Conservation (phyloP, 2,329 filamentous ascomycete genomes). For the Colletotrichum filicis region DNA sequence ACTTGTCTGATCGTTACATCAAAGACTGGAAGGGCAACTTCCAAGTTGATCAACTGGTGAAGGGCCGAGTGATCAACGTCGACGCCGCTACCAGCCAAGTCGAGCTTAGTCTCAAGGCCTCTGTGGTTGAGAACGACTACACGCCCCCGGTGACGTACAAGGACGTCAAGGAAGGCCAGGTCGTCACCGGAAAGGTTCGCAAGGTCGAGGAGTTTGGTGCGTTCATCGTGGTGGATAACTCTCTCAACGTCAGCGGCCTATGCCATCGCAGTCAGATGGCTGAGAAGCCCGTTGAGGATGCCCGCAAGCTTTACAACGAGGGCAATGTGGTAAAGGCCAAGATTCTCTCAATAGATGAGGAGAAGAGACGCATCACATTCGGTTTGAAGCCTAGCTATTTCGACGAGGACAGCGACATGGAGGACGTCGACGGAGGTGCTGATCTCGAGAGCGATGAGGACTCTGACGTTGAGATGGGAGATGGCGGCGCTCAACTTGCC, state of each 20-base stretch:
- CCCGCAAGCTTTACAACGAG: slow-evolving; percentile 88
- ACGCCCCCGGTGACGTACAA: slow-evolving; percentile 76
- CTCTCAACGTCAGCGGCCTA: slow-evolving; percentile 88
- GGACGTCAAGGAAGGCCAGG: slow-evolving; percentile 83
- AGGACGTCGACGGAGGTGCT: slow-evolving; percentile 57
- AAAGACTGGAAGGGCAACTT: slow-evolving; percentile 97
- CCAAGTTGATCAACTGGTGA: slow-evolving; percentile 89
- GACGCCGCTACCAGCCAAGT: slow-evolving; percentile 77
- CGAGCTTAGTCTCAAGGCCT: slow-evolving; percentile 89
- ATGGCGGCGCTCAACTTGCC: slow-evolving; percentile 54
- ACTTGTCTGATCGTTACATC: slow-evolving; percentile 89
- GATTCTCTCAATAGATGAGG: slow-evolving; percentile 79
- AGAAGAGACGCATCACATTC: slow-evolving; percentile 85
- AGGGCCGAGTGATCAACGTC: slow-evolving; percentile 82
- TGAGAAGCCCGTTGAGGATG: slow-evolving; percentile 82
- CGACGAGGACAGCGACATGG: slow-evolving; percentile 66
- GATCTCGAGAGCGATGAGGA: slow-evolving; percentile 55
- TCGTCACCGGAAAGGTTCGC: slow-evolving; percentile 89
- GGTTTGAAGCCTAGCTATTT: slow-evolving; percentile 95
- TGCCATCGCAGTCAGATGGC: slow-evolving; percentile 95
- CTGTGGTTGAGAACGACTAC: slow-evolving; percentile 83
- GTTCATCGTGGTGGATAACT: slow-evolving; percentile 90
- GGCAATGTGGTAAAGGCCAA: slow-evolving; percentile 95
- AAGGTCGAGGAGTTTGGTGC: slow-evolving; percentile 96
- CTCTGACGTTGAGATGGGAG: slow-evolving; percentile 60